Base-by-base conservation (phyloP, 2,329 filamentous ascomycete species). In the Colletotrichum tabaci region DNA sequence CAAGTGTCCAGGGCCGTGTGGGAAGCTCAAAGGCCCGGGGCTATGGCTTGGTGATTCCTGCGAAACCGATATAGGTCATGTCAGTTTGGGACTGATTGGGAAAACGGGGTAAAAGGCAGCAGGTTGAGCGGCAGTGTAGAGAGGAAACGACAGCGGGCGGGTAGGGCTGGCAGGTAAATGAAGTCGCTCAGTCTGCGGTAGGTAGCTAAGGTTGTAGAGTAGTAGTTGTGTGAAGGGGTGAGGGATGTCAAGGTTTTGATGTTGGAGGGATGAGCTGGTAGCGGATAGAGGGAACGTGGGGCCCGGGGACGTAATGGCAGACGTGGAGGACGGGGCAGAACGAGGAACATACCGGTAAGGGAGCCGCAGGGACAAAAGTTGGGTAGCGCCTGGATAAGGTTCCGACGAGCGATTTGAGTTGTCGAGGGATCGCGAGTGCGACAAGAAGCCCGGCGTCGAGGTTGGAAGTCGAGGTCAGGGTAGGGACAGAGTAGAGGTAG, bases 191-290 rank as follows among this genome's bases (percentile, higher is more conserved):
- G 67, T 66, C 49, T 66, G 40, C 30, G 30, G 9, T 35, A 35
- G 30, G 30, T 35, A 9, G 30, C 5, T 30, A 30, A 35, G 8
- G 30, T 9, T 35, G 30, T 35, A 9, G 30, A 35, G 30, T 35
- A 35, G 30, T 35, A 58, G 52, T 38, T 40, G 35, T 40, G 7
- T n/a, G 40, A 57, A 56, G 30, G 53, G 69, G 69, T 58, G 30
- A 62, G 52, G 53, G 30, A 71, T 68, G 64, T 60, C 52, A 64
- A 71, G 46, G 58, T 63, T 63, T 68, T 49, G 58, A 52, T 49
- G 53, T 58, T 69, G 69, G 63, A 71, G 69, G 69, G 65, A 68
- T 71, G 58, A 60, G 69, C 69, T 71, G 30, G 68, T 55, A 68
- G 47, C 65, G 65, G 50, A 71, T 71, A 71, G 30, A 66, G 42